Evolutionary conservation across 1,139 yeast species (phyloP).

Genomic region (Chernovozyma aurita): DNA sequence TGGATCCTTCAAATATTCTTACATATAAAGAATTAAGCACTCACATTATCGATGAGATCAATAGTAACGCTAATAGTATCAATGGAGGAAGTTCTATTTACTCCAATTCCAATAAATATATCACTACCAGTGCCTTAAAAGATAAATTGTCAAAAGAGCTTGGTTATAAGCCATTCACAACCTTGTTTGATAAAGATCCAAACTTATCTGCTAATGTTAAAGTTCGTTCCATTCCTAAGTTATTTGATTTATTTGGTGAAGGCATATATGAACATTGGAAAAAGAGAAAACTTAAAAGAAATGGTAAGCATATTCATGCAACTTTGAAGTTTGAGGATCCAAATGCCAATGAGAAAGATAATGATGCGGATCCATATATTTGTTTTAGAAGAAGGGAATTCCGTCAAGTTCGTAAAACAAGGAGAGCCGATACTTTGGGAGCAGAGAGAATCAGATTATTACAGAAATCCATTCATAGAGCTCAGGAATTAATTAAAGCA

Average conservation of each 20-base stretch:
- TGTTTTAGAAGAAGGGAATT: slow-evolving; percentile 95
- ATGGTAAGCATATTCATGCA: slow-evolving; percentile 73
- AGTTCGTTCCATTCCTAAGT: slow-evolving; percentile 46
- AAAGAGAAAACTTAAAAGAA: slow-evolving; percentile 60
- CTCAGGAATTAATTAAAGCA: slow-evolving; percentile 63
- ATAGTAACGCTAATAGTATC: slow-evolving; percentile 16
- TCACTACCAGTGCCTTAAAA: slow-evolving; percentile 34
- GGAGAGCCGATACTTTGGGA: slow-evolving; percentile 89
- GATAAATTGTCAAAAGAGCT: slow-evolving; percentile 39
- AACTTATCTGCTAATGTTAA: slow-evolving; percentile 14
- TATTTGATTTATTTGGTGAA: slow-evolving; percentile 63
- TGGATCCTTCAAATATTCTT: slow-evolving; percentile 77
- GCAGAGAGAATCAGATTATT: slow-evolving; percentile 77
- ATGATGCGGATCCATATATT: slow-evolving; percentile 89
- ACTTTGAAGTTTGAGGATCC: slow-evolving; percentile 81
- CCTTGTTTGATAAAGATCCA: slow-evolving; percentile 48
- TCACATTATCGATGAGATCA: slow-evolving; percentile 35
- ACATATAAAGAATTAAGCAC: slow-evolving; percentile 64
- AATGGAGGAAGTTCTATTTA: slow-evolving; percentile 17
- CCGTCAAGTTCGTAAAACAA: slow-evolving; percentile 92
- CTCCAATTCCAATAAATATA: slow-evolving; percentile 30
- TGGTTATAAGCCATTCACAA: slow-evolving; percentile 36
- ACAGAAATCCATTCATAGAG: slow-evolving; percentile 73
- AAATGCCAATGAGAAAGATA: slow-evolving; percentile 69
- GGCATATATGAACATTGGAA: slow-evolving; percentile 81